Evolutionary conservation across 306 rosid genomes (phyloP).

Genomic region (Datisca glomerata): DNA sequence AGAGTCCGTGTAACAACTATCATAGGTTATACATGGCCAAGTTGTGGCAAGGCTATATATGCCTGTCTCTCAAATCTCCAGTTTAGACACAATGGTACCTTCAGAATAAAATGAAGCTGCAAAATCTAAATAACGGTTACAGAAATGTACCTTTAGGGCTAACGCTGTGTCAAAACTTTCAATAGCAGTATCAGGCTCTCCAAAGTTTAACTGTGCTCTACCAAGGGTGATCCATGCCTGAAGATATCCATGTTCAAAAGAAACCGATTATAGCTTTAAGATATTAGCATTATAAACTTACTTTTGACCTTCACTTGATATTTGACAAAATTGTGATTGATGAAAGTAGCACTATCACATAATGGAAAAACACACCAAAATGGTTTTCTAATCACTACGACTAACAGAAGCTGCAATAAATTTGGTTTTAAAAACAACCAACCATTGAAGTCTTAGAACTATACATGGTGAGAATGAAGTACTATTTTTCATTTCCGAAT

Average conservation of each 20-base stretch:
- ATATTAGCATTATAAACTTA: conserved; percentile 1
- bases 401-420: not conserved
- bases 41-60: no score
- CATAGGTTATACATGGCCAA: no score
- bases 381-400: no score
- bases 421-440: no score
- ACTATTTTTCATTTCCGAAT: no score
- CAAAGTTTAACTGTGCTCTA: conserved; percentile 84
- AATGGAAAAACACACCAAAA: not conserved
- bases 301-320: not conserved
- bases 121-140: not conserved
- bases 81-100: not conserved
- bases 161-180: conserved; percentile 74
- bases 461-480: no score
- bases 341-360: not conserved
- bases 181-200: conserved; percentile 80
- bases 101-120: no score
- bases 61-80: no score
- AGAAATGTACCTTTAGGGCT: conserved; percentile 59
- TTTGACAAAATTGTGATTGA: not conserved
- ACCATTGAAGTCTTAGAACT: no score
- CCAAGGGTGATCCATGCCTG: conserved; percentile 96
- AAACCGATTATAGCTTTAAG: conserved; percentile 2
- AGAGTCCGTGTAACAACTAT: no score
- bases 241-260: conserved; percentile 12